Evolutionary conservation across 228 moss, liverwort and hornwort species (phyloP).

Genomic region (Sphagnum fallax): DNA sequence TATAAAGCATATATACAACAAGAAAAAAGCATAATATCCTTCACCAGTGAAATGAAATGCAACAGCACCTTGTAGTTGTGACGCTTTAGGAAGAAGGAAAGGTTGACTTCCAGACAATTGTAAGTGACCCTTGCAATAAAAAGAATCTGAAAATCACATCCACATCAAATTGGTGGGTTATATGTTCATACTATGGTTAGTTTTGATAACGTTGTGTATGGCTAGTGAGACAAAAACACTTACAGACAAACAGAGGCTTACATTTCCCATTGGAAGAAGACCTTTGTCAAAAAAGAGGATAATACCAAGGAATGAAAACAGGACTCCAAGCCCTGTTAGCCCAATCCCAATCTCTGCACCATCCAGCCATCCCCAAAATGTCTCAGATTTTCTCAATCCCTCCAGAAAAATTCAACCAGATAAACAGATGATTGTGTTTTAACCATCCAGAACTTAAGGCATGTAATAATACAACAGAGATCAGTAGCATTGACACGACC

Average conservation of each 20-base stretch:
- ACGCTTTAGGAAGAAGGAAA: constrained; percentile 85
- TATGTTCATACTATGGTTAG: neutral
- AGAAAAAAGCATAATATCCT: too few relatives aligned
- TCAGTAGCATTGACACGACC: too few relatives aligned
- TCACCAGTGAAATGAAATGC: too few relatives aligned
- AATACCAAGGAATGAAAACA: constrained; percentile 91
- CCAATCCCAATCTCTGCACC: constrained; percentile 94
- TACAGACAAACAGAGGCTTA: constrained; percentile 19
- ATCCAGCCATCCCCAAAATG: constrained; percentile 9
- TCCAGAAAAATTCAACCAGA: too few relatives aligned
- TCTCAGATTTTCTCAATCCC: too few relatives aligned
- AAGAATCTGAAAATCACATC: constrained; percentile 46
- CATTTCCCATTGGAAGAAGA: constrained; percentile 98
- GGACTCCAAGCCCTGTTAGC: constrained; percentile 91
- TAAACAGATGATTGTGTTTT: too few relatives aligned
- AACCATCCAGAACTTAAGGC: too few relatives aligned
- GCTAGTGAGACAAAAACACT: neutral
- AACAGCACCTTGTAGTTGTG: constrained; percentile 83
- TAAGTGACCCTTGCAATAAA: constrained; percentile 89
- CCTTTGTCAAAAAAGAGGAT: constrained; percentile 99
- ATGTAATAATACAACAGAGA: too few relatives aligned
- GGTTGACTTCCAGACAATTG: constrained; percentile 88
- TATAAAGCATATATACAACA: too few relatives aligned
- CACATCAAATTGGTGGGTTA: neutral
- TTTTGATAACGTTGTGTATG: too few relatives aligned